Evolutionary conservation across 495 filamentous ascomycete species (phyloP).

Genomic region (Friedmanniomyces simplex): DNA sequence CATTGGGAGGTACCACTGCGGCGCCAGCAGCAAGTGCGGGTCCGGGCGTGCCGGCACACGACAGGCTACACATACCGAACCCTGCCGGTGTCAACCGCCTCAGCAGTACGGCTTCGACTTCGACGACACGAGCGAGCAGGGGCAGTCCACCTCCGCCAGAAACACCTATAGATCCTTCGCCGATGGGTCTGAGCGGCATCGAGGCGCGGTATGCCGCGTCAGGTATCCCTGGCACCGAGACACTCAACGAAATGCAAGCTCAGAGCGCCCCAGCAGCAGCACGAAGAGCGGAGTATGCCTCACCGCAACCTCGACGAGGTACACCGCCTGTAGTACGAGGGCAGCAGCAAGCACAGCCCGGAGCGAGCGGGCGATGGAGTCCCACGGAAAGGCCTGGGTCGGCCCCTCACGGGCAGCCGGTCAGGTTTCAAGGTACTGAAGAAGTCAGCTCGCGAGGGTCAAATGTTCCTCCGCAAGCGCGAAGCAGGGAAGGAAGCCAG

Average conservation of each 20-base stretch:
- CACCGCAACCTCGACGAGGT: constrained; percentile 27
- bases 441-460: constrained; percentile 28
- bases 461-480: background rate
- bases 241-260: constrained; percentile 67
- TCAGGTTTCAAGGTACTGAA: constrained; percentile 76
- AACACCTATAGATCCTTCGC: constrained; percentile 68
- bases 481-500: constrained; percentile 20
- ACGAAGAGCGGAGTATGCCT: constrained; percentile 61
- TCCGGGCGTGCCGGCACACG: background rate
- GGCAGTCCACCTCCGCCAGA: constrained; percentile 94
- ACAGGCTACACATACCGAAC: constrained; percentile 32
- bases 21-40: constrained; percentile 9
- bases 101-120: constrained; percentile 79
- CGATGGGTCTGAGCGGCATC: constrained; percentile 53
- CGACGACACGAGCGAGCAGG: constrained; percentile 81
- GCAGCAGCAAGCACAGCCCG: constrained; percentile 47
- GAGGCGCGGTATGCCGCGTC: constrained; percentile 82
- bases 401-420: constrained; percentile 83
- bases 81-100: constrained; percentile 60
- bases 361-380: constrained; percentile 57
- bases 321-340: constrained; percentile 21
- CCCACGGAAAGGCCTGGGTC: constrained; percentile 85
- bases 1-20: constrained; percentile 11
- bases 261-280: constrained; percentile 73
- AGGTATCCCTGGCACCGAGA: constrained; percentile 75